Base-by-base conservation (phyloP, 169 alveolate genomes). In the Cystoisospora suis region DNA sequence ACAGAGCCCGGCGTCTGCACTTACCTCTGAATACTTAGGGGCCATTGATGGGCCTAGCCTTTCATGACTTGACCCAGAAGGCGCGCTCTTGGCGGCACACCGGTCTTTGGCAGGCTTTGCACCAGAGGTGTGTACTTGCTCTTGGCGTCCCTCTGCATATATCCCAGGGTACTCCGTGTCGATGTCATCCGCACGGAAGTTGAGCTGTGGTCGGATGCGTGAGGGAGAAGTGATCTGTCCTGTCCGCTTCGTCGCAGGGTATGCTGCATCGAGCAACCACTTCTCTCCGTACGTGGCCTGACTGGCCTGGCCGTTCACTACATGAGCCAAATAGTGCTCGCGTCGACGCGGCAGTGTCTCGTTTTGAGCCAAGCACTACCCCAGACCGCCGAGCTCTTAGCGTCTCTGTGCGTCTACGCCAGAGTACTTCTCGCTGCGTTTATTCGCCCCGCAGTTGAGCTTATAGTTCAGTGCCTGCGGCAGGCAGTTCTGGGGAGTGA, bases 381-480 rank as follows among this genome's bases (percentile, higher is more conserved):
- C 42, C 77, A 65, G 23, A 44, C 34, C n/a, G 77, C 77, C 77
- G 77, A 65, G 44, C 77, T 65, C 6, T n/a, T 65, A 44, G 77
- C 77, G 42, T 65, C 44, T 12, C 77, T 65, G 36, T 65, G 77
- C 77, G 77, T 65, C 42, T 65, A 20, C n/a, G 77, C 77, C 42
- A 36, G 77, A 32, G n/a, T 44, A 20, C 77, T 65, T 65, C 77
- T 65, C 5, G 77, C 77, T 36, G 77, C 77, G 36, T 65, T 65
- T 44, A 65, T 65, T n/a, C 77, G 77, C 77, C 77, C 77, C 3
- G 77, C 77, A 36, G 77, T 65, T 12, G 77, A 65, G 77, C 34
- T 65, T 36, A n/a, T 65, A 36, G 77, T 65, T 4, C 45, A 36
- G 42, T 44, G n/a, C 77, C 77, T 65, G 27, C n/a, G 40, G 40